Evolutionary conservation across 2,329 filamentous ascomycete genomes (phyloP).

Genomic region (Phaeomoniella chlamydospora): DNA sequence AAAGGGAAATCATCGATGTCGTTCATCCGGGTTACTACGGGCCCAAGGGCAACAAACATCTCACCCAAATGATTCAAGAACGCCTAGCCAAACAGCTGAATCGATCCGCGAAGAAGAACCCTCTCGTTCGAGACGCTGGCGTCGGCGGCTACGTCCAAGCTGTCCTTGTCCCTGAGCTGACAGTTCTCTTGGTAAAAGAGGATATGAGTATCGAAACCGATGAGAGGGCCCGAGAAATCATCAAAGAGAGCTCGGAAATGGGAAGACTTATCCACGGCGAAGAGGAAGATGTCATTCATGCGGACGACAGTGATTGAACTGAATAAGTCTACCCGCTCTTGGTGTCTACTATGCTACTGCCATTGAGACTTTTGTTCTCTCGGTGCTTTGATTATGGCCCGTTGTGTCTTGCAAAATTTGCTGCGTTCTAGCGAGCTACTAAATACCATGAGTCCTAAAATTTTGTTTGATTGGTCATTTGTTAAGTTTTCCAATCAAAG

Average conservation of each 20-base stretch:
- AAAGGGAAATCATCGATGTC: conserved; percentile 29
- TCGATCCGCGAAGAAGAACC: conserved; percentile 47
- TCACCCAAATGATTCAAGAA: conserved; percentile 41
- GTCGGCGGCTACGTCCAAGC: conserved; percentile 56
- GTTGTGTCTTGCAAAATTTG: not conserved
- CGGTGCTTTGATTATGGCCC: conserved; percentile 3
- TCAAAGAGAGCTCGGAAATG: conserved; percentile 52
- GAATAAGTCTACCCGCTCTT: no score
- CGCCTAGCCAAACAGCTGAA: conserved; percentile 47
- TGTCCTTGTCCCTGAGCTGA: conserved; percentile 62
- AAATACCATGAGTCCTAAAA: not conserved
- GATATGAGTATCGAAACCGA: conserved; percentile 35
- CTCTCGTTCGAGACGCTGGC: conserved; percentile 51
- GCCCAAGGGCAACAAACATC: conserved; percentile 52
- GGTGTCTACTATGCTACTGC: no score
- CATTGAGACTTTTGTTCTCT: no score
- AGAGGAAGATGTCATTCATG: conserved; percentile 36
- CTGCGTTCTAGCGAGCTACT: not conserved
- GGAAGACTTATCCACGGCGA: conserved; percentile 57
- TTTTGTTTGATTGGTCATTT: not conserved
- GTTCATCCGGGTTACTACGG: conserved; percentile 75
- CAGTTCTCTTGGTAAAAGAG: conserved; percentile 40
- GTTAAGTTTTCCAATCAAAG: no score
- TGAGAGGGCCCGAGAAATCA: conserved; percentile 36
- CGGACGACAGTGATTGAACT: conserved; percentile 15